phyloP scores from a whole-genome alignment of 306 rosid species.

The Gastrolobium bilobum region DNA sequence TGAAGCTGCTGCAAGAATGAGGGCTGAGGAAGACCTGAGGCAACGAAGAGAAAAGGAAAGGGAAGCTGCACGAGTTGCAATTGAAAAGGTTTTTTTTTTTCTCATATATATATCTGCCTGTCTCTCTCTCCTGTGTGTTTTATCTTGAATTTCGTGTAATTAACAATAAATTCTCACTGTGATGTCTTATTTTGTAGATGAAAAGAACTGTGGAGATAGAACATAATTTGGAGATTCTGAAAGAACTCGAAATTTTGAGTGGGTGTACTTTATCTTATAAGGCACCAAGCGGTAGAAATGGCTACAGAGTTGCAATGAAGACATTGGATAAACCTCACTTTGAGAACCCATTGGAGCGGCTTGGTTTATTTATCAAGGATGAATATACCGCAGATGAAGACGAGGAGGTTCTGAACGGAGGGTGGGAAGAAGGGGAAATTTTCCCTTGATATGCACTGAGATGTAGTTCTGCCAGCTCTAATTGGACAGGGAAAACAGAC shows the following conservation, averaged over 20 bases:
- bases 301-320: slow-evolving; percentile 45
- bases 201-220: slow-evolving; percentile 77
- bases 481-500: slow-evolving; percentile 44
- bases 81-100: slow-evolving; percentile 66
- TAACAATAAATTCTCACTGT: neutral
- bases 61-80: slow-evolving; percentile 82
- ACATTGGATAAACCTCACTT: slow-evolving; percentile 48
- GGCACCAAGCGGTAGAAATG: slow-evolving; percentile 34
- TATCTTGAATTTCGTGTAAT: neutral
- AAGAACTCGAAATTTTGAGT: slow-evolving; percentile 74
- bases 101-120: neutral
- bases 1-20: slow-evolving; percentile 68
- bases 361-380: slow-evolving; percentile 83
- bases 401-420: slow-evolving; percentile 59
- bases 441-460: slow-evolving; percentile 36
- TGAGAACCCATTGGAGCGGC: slow-evolving; percentile 71
- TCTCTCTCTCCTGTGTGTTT: neutral
- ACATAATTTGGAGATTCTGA: slow-evolving; percentile 63
- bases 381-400: slow-evolving; percentile 64
- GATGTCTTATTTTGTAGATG: slow-evolving; percentile 56
- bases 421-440: slow-evolving; percentile 79
- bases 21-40: slow-evolving; percentile 65
- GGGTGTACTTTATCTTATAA: slow-evolving; percentile 60
- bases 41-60: slow-evolving; percentile 77
- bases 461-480: slow-evolving; percentile 42